These are phyloP conservation scores for Solanum chilense DNA, from an alignment of 257 asterid genomes.

Conservation along the genomic window DNA sequence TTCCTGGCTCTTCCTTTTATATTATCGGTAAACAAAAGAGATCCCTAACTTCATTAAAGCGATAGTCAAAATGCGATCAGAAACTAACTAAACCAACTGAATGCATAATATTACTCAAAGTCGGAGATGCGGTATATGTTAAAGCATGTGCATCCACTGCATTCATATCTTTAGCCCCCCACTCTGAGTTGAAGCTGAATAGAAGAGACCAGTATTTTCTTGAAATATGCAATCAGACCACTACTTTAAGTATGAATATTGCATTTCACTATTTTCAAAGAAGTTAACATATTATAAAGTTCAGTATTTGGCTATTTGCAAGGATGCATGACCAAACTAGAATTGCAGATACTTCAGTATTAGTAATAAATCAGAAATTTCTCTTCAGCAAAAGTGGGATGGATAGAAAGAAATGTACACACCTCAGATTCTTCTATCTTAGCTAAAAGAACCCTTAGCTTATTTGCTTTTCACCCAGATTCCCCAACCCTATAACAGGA, in stretches of 20 bases:
- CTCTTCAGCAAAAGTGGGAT: neutral
- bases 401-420: neutral
- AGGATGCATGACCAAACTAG: neutral
- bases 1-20: neutral
- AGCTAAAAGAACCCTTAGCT: conserved; percentile 74
- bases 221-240: neutral
- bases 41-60: neutral
- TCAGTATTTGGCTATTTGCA: neutral
- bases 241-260: neutral
- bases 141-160: neutral
- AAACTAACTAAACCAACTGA: neutral
- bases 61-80: neutral
- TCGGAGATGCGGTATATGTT: neutral
- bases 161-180: too few species aligned
- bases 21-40: neutral
- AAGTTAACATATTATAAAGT: neutral
- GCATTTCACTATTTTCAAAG: neutral
- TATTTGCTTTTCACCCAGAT: conserved; percentile 77
- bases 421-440: conserved; percentile 99
- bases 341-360: neutral
- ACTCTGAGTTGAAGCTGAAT: neutral
- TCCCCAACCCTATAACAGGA: conserved; percentile 94
- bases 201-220: neutral
- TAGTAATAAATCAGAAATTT: neutral
- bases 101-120: neutral